Percentiles rank a stretch among this genome's conserved stretches.
phyloP scores from a whole-genome alignment of 73 alveolate genomes.

The Durusdinium trenchii region DNA sequence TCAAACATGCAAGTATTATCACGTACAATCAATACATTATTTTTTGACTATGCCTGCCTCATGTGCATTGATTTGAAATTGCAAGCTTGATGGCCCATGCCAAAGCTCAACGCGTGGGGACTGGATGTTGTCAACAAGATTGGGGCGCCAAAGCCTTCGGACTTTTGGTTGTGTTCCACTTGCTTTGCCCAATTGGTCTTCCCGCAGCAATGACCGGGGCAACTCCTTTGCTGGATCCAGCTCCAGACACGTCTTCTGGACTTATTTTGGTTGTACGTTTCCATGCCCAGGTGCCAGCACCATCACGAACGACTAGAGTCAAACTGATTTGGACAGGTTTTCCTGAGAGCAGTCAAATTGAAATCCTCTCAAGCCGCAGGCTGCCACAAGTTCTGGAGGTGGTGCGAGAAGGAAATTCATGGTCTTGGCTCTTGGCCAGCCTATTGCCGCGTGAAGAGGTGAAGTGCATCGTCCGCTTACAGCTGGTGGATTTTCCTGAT shows the following conservation, averaged over 20 bases:
- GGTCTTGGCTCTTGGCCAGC: background rate
- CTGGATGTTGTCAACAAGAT: too few species aligned
- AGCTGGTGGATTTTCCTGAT: background rate
- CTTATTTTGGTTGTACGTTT: background rate
- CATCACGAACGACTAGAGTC: background rate
- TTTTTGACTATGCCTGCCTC: too few species aligned
- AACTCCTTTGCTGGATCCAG: constrained; percentile 38
- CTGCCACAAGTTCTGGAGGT: background rate
- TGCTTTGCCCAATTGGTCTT: background rate
- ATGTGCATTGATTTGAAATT: too few species aligned
- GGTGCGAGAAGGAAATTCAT: background rate
- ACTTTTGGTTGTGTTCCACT: background rate
- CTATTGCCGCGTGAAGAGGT: background rate
- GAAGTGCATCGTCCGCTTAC: background rate
- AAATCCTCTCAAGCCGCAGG: background rate
- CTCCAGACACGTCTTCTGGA: background rate
- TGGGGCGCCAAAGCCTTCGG: too few species aligned
- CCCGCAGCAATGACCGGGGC: too few species aligned
- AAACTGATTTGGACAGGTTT: background rate
- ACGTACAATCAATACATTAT: too few species aligned
- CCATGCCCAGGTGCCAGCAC: background rate
- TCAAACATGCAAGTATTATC: too few species aligned
- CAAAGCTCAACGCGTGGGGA: too few species aligned
- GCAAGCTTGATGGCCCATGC: too few species aligned
- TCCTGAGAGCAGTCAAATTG: background rate